Conservation (phyloP, 805 yeast species). For the Spathaspora arborariae region DNA sequence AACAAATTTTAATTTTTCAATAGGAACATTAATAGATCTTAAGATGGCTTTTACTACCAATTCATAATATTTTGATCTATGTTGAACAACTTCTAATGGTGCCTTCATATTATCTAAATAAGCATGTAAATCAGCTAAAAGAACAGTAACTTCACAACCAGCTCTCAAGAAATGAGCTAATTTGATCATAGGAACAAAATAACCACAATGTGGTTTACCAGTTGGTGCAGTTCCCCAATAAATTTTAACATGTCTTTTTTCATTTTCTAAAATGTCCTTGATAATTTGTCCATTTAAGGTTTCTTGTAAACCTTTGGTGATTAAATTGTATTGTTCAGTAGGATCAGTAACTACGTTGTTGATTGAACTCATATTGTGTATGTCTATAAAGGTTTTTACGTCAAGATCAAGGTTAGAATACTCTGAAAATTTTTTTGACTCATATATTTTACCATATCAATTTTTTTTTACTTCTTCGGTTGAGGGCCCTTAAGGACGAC, state of each 20-base stretch:
- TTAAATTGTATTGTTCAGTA: conserved; percentile 63
- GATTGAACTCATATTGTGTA: not conserved
- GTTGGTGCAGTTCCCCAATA: conserved; percentile 99
- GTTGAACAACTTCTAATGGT: conserved; percentile 82
- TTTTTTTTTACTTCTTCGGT: no score
- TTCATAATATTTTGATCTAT: conserved; percentile 90
- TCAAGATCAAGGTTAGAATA: not conserved
- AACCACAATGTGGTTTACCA: conserved; percentile 98
- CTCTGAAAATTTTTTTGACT: not conserved
- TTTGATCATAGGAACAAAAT: conserved; percentile 97
- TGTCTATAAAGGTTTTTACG: no score
- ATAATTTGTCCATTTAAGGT: conserved; percentile 85
- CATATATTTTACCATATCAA: not conserved
- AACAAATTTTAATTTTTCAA: conserved; percentile 79
- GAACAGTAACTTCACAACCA: conserved; percentile 89
- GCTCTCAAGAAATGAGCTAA: conserved; percentile 93
- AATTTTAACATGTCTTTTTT: conserved; percentile 76
- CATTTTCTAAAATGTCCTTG: conserved; percentile 74
- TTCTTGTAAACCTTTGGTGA: conserved; percentile 87
- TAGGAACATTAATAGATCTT: conserved; percentile 83
- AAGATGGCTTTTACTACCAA: conserved; percentile 78
- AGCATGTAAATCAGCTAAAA: conserved; percentile 94
- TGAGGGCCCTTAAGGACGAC: no score
- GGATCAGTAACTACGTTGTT: conserved; percentile 39
- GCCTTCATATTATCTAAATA: conserved; percentile 98